phyloP scores from a whole-genome alignment of 2,329 filamentous ascomycete genomes.

The Corynespora cassiicola region DNA sequence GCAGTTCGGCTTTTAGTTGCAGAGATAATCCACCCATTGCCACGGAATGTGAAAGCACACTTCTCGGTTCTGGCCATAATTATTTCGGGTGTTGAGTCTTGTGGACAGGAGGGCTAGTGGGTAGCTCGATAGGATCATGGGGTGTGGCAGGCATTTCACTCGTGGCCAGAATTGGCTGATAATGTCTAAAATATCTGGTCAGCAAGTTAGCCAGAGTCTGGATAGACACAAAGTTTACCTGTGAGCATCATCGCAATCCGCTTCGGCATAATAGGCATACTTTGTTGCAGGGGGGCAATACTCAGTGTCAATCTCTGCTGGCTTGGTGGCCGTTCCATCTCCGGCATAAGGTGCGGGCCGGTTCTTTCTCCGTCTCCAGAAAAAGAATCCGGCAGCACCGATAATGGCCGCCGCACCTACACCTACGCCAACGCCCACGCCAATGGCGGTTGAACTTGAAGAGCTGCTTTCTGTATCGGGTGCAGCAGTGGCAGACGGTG shows the following conservation, averaged over 20 bases:
- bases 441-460: constrained; percentile 16
- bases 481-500: too few relatives aligned
- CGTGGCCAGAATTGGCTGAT: neutral
- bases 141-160: neutral
- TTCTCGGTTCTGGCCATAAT: too few relatives aligned
- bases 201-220: neutral
- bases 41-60: too few relatives aligned
- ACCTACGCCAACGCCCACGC: constrained; percentile 20
- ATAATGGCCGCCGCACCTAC: constrained; percentile 12
- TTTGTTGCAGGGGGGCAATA: constrained; percentile 7
- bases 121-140: constrained; percentile 8
- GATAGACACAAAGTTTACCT: constrained; percentile 1
- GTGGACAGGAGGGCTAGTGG: constrained; percentile 9
- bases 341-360: neutral
- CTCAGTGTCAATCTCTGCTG: constrained; percentile 2
- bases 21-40: too few relatives aligned
- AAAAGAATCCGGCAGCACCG: constrained; percentile 11
- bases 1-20: too few relatives aligned
- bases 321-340: too few relatives aligned
- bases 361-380: constrained; percentile 15
- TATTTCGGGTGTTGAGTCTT: too few relatives aligned
- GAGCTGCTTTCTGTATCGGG: too few relatives aligned
- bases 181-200: constrained; percentile 2
- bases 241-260: neutral
- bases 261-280: constrained; percentile 8